Evolutionary conservation across 2,329 filamentous ascomycete genomes (phyloP), one percentile per base, ranked within the genome.

Genomic region (Aureobasidium subglaciale): DNA sequence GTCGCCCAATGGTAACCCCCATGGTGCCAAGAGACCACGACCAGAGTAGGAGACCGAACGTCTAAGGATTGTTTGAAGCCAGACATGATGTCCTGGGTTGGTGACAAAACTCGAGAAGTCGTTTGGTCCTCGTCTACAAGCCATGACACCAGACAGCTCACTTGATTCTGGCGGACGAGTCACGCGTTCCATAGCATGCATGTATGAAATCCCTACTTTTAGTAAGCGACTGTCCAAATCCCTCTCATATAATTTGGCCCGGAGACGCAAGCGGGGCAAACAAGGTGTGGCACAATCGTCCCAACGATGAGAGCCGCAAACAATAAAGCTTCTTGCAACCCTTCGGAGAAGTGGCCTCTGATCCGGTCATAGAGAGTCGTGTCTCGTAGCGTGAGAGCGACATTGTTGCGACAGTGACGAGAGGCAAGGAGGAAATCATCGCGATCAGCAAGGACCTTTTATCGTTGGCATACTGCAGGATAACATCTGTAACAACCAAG

Each of bases 11-110:
- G 56, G 56, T 13, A 60, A 60, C 20, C 59, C 59, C 4, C 59
- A 60, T 41, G 59, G 59, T 16, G 54, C 59, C 7, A 60, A 60
- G 34, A 55, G 59, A 42, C 56, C 56, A 35, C 56, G 59, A 25
- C 56, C 59, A 32, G 59, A 60, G 40, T 60, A 58, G 49, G 20
- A 24, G 6, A 18, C 13, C 25, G 43, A 29, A 22, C 13, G 20
- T 35, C 32, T 15, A 15, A 35, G 32, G 11, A 35, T n/a, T n/a
- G n/a, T n/a, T n/a, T n/a, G n/a, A n/a, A n/a, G n/a, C n/a, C n/a
- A n/a, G n/a, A n/a, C n/a, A n/a, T n/a, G n/a, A n/a, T n/a, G n/a
- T n/a, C n/a, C n/a, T n/a, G n/a, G n/a, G n/a, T n/a, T n/a, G n/a
- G n/a, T n/a, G n/a, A n/a, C n/a, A n/a, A n/a, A n/a, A n/a, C n/a